Evolutionary conservation across 1,284 basidiomycete genomes (phyloP).

Genomic region (Ustilago curta): DNA sequence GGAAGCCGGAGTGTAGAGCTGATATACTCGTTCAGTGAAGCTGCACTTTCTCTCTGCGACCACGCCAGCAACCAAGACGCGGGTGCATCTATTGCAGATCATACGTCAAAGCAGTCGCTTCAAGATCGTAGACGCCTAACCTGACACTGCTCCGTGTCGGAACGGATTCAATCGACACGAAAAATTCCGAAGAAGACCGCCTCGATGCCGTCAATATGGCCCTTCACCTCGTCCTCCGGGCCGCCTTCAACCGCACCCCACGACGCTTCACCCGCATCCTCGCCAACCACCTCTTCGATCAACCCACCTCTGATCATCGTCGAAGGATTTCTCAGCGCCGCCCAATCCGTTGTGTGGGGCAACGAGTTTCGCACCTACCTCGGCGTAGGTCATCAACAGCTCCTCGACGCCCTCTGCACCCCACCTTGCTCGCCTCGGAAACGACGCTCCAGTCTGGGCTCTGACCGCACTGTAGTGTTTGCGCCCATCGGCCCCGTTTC

Average conservation of each 20-base stretch:
- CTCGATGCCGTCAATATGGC: constrained; percentile 6
- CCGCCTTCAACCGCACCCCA: not conserved
- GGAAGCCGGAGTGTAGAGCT: not conserved
- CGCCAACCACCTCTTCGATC: not conserved
- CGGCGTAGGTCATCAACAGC: constrained; percentile 41
- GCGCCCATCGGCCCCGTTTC: constrained; percentile 72
- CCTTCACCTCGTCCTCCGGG: constrained; percentile 8
- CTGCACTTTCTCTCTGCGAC: not conserved
- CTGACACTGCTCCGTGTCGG: too few species aligned
- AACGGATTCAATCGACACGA: too few species aligned
- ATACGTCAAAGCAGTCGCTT: too few species aligned
- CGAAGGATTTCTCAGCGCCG: constrained; percentile 74
- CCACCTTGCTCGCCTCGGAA: not conserved
- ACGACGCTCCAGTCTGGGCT: constrained; percentile 13
- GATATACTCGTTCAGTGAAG: constrained; percentile 1
- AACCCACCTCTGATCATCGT: constrained; percentile 73
- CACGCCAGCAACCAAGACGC: too few species aligned
- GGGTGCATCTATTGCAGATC: not conserved
- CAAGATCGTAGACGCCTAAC: too few species aligned
- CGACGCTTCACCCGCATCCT: not conserved
- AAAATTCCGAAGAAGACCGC: not conserved
- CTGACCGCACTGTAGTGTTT: constrained; percentile 26
- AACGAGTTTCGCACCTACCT: constrained; percentile 47
- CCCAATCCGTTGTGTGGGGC: constrained; percentile 72
- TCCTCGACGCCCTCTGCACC: constrained; percentile 16